These are phyloP conservation scores for Arachnopeziza araneosa DNA, from an alignment of 2,329 filamentous ascomycete genomes.

Conservation along the genomic window DNA sequence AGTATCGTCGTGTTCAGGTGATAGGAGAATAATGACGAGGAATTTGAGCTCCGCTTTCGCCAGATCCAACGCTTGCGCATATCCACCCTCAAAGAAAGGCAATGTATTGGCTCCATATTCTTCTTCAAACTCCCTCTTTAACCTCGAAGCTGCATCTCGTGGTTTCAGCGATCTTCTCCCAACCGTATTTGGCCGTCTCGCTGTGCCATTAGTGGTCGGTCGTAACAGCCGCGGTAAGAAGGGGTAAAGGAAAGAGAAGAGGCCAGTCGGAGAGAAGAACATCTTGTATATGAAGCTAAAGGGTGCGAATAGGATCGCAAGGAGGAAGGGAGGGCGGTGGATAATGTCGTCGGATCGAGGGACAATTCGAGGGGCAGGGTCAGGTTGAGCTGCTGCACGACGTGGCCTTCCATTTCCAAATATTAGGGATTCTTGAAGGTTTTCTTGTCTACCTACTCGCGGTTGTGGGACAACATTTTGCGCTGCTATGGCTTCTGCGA, in stretches of 20 bases:
- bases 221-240: slow-evolving; percentile 67
- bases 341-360: slow-evolving; percentile 65
- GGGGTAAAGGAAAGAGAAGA: slow-evolving; percentile 72
- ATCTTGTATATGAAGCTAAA: slow-evolving; percentile 73
- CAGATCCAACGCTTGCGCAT: slow-evolving; percentile 83
- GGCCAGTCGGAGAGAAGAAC: slow-evolving; percentile 62
- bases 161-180: slow-evolving; percentile 74
- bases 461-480: slow-evolving; percentile 53
- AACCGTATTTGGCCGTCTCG: slow-evolving; percentile 54
- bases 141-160: slow-evolving; percentile 80
- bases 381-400: slow-evolving; percentile 38
- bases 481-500: slow-evolving; percentile 68
- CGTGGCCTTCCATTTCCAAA: slow-evolving; percentile 30
- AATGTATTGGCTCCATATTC: slow-evolving; percentile 72
- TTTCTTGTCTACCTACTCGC: slow-evolving; percentile 63
- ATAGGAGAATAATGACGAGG: slow-evolving; percentile 79
- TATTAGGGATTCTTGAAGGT: slow-evolving; percentile 57
- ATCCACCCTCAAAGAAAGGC: slow-evolving; percentile 80
- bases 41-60: slow-evolving; percentile 91
- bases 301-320: slow-evolving; percentile 75
- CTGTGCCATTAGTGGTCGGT: slow-evolving; percentile 49
- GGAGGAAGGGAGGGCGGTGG: slow-evolving; percentile 66
- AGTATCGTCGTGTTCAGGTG: slow-evolving; percentile 93
- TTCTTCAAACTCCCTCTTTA: slow-evolving; percentile 91
- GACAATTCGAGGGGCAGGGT: slow-evolving; percentile 79